Base-by-base conservation (phyloP, 306 rosid species). In the Inga laurina region DNA sequence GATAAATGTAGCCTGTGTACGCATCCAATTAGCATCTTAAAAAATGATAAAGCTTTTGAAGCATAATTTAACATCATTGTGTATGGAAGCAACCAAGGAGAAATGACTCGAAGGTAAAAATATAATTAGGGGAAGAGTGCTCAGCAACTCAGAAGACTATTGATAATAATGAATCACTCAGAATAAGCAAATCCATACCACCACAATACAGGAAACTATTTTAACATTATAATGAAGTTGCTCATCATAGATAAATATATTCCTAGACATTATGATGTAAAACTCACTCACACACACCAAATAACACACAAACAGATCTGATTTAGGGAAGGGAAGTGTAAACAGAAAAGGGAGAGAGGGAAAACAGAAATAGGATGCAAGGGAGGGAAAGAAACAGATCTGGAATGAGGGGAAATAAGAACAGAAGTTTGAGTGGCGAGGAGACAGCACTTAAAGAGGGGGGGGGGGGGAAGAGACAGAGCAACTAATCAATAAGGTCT, bases 131-230 rank as follows among this genome's bases (percentile, higher is more conserved):
- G 44, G 75, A 79, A 46, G 45, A 61, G 3, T 56, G 41, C 61
- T 56, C 81, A 78, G 68, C 76, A 79, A 59, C 81, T 44, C 35
- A 56, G 72, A 57, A 67, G 57, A 74, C 12, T 67, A 74, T n/a
- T 24, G 48, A 78, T 19, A 45, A 67, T 48, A 32, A 46, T 67
- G 54, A 74, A 73, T 37, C 54, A 69, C 45, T 49, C 56, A 59
- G 39, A 27, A 79, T 10, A 76, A 87, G 56, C 79, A 75, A 82
- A 72, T 56, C 39, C 49, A 76, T 65, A 19, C 27, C 30, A 44
- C 24, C 30, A 44, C 24, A 21, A 76, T 68, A 69, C 52, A 48
- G 13, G 69, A 84, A 73, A 7, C 14, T 22, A 27, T 27, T 77
- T 30, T 14, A 14, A 43, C 68, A 69, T 71, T 70, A 59, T 52